Evolutionary conservation across 176 grass and related monocot genomes (phyloP).

Genomic region (Chrysopogon serrulatus): DNA sequence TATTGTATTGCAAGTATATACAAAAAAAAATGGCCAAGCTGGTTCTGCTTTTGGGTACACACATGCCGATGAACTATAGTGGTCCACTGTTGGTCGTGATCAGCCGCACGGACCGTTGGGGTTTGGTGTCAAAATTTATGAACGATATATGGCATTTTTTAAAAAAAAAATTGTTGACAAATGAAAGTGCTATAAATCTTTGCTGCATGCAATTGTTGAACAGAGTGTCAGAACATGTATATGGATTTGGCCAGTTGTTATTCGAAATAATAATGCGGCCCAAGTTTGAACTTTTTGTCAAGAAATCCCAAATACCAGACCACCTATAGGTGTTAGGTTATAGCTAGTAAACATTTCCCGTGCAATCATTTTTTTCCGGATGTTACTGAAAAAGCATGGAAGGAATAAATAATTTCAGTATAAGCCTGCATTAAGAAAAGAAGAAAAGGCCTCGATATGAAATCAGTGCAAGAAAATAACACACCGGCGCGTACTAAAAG

Average conservation of each 20-base stretch:
- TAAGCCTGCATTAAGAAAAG: not conserved
- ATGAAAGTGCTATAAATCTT: not conserved
- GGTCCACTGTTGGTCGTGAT: not conserved
- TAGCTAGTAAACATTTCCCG: too few relatives aligned
- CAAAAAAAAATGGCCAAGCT: not conserved
- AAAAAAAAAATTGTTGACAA: not conserved
- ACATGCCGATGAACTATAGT: not conserved
- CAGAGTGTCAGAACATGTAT: not conserved
- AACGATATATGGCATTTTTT: not conserved
- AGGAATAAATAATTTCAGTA: too few relatives aligned
- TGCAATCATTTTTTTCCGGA: not conserved
- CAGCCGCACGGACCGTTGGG: not conserved
- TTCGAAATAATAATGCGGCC: not conserved
- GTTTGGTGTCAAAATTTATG: not conserved
- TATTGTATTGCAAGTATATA: not conserved
- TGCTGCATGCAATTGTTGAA: not conserved
- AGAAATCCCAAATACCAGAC: not conserved
- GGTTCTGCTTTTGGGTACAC: not conserved
- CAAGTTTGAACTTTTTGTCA: not conserved
- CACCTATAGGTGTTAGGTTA: too few relatives aligned
- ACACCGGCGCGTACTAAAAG: not conserved
- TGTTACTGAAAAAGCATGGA: not conserved
- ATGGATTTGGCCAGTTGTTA: not conserved
- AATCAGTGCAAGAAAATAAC: not conserved
- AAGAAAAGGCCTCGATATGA: not conserved